Base-by-base conservation (phyloP, 2,329 filamentous ascomycete genomes). In the Aspergillus sp. region DNA sequence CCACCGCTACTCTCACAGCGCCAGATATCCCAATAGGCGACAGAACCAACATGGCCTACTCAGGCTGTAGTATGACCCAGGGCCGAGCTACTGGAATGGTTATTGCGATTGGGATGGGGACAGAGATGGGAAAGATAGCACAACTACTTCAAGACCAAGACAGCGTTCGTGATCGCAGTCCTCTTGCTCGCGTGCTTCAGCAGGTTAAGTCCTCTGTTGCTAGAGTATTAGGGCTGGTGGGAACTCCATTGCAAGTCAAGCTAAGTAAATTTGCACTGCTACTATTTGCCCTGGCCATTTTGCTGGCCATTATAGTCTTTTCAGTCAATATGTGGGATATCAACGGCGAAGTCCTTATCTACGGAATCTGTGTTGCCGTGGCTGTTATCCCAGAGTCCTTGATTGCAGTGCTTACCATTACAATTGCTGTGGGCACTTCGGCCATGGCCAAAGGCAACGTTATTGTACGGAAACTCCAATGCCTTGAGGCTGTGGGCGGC, bases 211-310 rank as follows among this genome's bases (percentile, higher is more conserved):
- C 75, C 39, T 73, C 75, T 3, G 77, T 75, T 59, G 80, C 81
- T 63, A 76, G 80, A 53, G 70, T 83, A 9, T 79, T 84, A 63
- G 83, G 82, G 6, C 74, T 77, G 43, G 71, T 78, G 23, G 91
- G 91, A 50, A 96, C 92, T 1, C 92, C 92, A 0, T 80, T 96
- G 47, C 91, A 96, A 76, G 87, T 89, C 64, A 93, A 90, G 69
- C 81, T 96, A 51, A 91, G 89, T 76, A 91, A 93, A 74, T 88
- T 96, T 68, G 91, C 92, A 27, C 86, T 95, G 44, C 71, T 91
- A 3, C 84, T 96, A 2, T 96, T 96, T 68, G 86, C 82, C 48
- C 83, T 91, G 51, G 92, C 85, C 5, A 80, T 87, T 40, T 64
- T 86, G 8, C 77, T 85, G 46, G 84, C 84, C 9, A 83, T 87